phyloP scores from a whole-genome alignment of 805 yeast genomes.

The Lachancea meyersii region DNA sequence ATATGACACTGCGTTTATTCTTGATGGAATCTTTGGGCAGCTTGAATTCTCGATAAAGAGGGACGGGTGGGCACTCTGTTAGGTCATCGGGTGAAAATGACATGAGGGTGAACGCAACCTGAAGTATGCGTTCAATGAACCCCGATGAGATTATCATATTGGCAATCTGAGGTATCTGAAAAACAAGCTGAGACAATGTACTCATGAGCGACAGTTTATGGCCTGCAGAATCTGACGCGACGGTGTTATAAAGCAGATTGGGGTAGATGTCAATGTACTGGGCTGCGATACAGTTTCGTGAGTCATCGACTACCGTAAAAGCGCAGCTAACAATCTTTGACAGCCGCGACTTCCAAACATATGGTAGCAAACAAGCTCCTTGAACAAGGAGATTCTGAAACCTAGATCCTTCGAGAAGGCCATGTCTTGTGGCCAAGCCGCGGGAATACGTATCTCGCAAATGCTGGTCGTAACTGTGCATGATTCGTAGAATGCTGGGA shows the following conservation, averaged over 20 bases:
- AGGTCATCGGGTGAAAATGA: constrained; percentile 26
- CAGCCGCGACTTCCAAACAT: constrained; percentile 16
- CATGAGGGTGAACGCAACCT: constrained; percentile 27
- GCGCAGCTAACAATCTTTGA: constrained; percentile 19
- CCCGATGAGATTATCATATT: constrained; percentile 24
- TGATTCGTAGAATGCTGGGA: constrained; percentile 10
- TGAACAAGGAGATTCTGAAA: constrained; percentile 35
- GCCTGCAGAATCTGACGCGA: constrained; percentile 23
- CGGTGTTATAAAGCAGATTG: constrained; percentile 30
- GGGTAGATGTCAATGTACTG: constrained; percentile 85
- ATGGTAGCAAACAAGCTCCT: constrained; percentile 17
- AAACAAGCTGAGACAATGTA: constrained; percentile 27
- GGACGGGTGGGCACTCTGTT: constrained; percentile 20
- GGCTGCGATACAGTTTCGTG: constrained; percentile 45
- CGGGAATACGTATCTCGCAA: constrained; percentile 15
- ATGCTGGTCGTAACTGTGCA: constrained; percentile 22
- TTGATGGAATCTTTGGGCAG: constrained; percentile 26
- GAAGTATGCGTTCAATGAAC: constrained; percentile 26
- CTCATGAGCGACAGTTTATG: constrained; percentile 24
- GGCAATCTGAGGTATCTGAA: constrained; percentile 27
- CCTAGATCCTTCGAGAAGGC: constrained; percentile 37
- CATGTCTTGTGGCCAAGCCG: constrained; percentile 14
- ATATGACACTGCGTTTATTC: constrained; percentile 28
- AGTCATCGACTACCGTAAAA: constrained; percentile 36
- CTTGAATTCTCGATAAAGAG: constrained; percentile 21